Conservation (phyloP, 441 rosid genomes). For the Manihot esculenta region DNA sequence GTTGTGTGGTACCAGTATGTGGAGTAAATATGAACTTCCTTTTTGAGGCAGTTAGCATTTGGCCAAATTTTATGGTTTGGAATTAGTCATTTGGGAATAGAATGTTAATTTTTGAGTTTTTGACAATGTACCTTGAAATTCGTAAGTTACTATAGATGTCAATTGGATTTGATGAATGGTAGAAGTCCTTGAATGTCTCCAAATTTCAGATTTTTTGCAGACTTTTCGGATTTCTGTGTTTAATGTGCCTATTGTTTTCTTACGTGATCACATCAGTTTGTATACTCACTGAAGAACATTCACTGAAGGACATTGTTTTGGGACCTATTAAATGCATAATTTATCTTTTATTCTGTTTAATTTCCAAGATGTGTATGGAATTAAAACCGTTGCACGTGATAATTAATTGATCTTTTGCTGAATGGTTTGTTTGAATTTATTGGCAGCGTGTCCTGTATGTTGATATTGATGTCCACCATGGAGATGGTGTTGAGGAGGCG, state of each 20-base stretch:
- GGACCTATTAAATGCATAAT: neutral
- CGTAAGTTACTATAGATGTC: neutral
- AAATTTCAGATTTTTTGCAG: neutral
- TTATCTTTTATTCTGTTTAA: neutral
- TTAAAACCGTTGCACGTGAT: neutral
- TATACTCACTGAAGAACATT: neutral
- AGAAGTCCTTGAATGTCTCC: neutral
- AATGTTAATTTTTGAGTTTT: neutral
- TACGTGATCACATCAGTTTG: neutral
- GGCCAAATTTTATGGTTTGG: neutral
- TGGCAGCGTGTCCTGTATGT: conserved; percentile 89
- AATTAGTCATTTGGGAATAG: neutral
- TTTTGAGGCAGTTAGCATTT: neutral
- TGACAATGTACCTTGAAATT: neutral
- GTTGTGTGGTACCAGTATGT: neutral
- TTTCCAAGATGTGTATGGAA: neutral
- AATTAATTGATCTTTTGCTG: conserved; percentile 10
- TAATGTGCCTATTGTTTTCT: neutral
- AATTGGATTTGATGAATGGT: neutral
- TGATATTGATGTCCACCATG: conserved; percentile 97
- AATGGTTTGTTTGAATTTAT: conserved; percentile 22
- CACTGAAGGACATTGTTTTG: no score
- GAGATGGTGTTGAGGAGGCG: conserved; percentile 99
- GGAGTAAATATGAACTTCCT: neutral
- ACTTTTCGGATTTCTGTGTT: neutral